Percentiles rank a stretch among this genome's conserved stretches.
These are phyloP conservation scores for Neonectria faginata DNA, from an alignment of 2,329 filamentous ascomycete species.

Conservation along the genomic window DNA sequence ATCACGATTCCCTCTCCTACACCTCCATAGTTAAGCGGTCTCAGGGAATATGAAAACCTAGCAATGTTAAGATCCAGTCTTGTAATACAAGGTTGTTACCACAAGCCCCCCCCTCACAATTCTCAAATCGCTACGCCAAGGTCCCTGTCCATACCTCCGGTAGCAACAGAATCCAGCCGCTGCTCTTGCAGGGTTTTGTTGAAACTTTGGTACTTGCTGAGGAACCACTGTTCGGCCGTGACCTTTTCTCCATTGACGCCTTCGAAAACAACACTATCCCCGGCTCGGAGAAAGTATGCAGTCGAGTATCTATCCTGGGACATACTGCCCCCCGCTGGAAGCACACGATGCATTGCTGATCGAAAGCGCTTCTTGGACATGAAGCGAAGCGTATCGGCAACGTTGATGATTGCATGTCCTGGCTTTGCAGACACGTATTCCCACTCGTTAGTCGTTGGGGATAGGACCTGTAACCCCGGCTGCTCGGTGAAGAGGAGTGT, in stretches of 20 bases:
- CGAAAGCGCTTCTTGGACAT: conserved; percentile 20
- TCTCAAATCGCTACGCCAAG: conserved; percentile 11
- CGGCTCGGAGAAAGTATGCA: conserved; percentile 1
- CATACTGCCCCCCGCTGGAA: conserved; percentile 7
- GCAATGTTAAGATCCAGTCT: too few species aligned
- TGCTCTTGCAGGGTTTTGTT: conserved; percentile 11
- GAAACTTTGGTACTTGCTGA: conserved; percentile 24
- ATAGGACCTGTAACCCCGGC: conserved; percentile 66
- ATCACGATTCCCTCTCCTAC: too few species aligned
- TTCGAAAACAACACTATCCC: conserved; percentile 12
- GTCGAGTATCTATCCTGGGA: conserved; percentile 24
- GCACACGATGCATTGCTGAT: conserved; percentile 28
- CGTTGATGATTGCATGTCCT: conserved; percentile 26
- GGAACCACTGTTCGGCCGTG: conserved; percentile 28
- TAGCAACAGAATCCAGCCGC: conserved; percentile 7
- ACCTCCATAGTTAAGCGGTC: too few species aligned
- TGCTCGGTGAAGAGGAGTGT: conserved; percentile 60
- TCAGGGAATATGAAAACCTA: too few species aligned
- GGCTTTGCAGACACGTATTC: conserved; percentile 21
- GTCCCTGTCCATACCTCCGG: conserved; percentile 18
- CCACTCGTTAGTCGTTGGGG: conserved; percentile 48
- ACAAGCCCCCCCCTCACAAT: neutral
- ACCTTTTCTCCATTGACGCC: conserved; percentile 24
- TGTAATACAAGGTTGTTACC: too few species aligned
- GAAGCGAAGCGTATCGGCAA: conserved; percentile 29